Base-by-base conservation (phyloP, 441 rosid species). In the Kokia cookei region DNA sequence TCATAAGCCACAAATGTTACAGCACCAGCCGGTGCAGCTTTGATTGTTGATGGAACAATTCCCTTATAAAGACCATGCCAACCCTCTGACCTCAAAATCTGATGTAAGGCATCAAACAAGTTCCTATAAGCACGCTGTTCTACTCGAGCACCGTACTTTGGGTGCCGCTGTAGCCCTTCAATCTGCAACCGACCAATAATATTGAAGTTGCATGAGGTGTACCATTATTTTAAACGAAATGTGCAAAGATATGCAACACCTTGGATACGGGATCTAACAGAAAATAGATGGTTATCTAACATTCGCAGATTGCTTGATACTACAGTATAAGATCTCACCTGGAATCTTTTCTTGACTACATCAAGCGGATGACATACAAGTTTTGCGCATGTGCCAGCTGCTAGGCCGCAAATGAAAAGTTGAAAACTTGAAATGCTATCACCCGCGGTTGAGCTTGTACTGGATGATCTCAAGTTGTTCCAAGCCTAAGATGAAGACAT, bases 11-110 rank as follows among this genome's bases (percentile, higher is more conserved):
- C 91, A 74, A 96, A 96, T 40, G 99, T 96, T 45, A 96, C 97
- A 43, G 99, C 99, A 71, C 97, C 93, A 47, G 99, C 99, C 27
- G 99, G 99, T 54, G 99, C 99, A 75, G 99, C 99, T 85, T 96
- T 96, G 76, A 93, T 76, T n/a, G 97, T 92, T 66, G 99, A 96
- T 11, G 98, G 99, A 43, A 93, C 80, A 50, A 96, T 89, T 73
- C 99, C 99, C 80, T 96, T 96, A 76, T 96, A 96, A 67, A 96
- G 90, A 73, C 98, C 99, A 3, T 90, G 88, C 93, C 88, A 90
- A 63, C 99, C 99, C 81, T 96, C 99, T 0, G 68, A 43, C 55
- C 59, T 75, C 64, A 86, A 26, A 72, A 96, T 96, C 76, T 84
- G 90, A 7, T 73, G 69, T 1, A 91, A 80, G 32, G 92, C 99